Evolutionary conservation across 768 basidiomycete genomes (phyloP), one percentile per base, ranked within the genome.

Genomic region (Mycena rosella): DNA sequence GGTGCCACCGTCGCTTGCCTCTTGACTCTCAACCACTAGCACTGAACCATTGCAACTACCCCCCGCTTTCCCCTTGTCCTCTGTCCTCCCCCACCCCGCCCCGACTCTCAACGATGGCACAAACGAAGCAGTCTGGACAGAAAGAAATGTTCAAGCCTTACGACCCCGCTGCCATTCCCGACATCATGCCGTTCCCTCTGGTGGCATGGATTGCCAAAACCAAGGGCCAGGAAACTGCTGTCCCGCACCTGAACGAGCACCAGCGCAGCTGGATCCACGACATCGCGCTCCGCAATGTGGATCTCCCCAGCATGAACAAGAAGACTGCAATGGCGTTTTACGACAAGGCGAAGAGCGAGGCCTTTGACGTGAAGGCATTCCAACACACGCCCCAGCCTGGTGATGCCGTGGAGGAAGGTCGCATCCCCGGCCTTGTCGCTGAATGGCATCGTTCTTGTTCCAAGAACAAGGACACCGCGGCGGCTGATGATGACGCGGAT

Each of bases 61-160:
- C n/a, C n/a, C n/a, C n/a, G n/a, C n/a, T n/a, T n/a, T n/a, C n/a
- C n/a, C n/a, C n/a, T n/a, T n/a, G n/a, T n/a, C n/a, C n/a, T n/a
- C n/a, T n/a, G n/a, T n/a, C n/a, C n/a, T n/a, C n/a, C n/a, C n/a
- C n/a, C n/a, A n/a, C n/a, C n/a, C n/a, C n/a, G n/a, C n/a, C n/a
- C n/a, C n/a, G 13, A 40, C 38, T 40, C 6, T 18, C 38, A 15
- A 61, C 27, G 38, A 51, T 53, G 54, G 22, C 55, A 18, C 9
- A 15, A 27, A 49, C 13, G 15, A 51, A 57, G 17, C 3, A 3
- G 0, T 58, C 42, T 17, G 44, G 51, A 32, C 18, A 47, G 18
- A 59, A 59, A 26, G 58, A 66, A 22, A 66, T 60, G 59, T 61
- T 67, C 59, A 22, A 67, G 27, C 38, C 58, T 0, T 66, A 66